These are phyloP conservation scores for Chloranthus sessilifolius DNA, from an alignment of 164 flowering plant species.

Conservation along the genomic window DNA sequence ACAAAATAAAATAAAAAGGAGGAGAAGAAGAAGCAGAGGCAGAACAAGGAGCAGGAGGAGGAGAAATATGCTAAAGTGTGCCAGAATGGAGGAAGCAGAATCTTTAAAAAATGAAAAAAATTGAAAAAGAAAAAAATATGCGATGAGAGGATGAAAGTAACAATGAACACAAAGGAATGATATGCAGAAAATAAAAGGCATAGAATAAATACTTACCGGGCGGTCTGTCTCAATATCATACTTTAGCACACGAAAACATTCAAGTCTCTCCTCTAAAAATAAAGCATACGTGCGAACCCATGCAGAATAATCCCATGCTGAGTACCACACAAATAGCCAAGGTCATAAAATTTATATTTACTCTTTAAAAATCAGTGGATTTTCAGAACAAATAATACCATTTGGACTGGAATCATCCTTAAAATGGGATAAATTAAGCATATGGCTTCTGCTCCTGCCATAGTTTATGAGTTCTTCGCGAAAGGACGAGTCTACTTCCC, in stretches of 20 bases:
- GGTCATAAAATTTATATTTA: constrained; percentile 1
- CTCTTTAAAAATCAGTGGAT: background rate
- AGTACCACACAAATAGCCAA: constrained; percentile 9
- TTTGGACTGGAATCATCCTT: constrained; percentile 95
- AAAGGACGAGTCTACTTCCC: constrained; percentile 94
- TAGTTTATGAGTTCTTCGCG: constrained; percentile 89
- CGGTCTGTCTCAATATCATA: constrained; percentile 83
- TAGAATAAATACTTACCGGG: constrained; percentile 42
- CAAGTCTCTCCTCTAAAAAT: constrained; percentile 89
- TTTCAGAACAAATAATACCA: constrained; percentile 41
- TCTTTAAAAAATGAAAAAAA: background rate
- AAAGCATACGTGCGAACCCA: constrained; percentile 96
- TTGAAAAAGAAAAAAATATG: constrained; percentile 1
- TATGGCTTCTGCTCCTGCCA: constrained; percentile 76
- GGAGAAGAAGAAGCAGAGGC: no score
- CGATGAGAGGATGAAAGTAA: background rate
- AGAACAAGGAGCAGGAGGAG: no score
- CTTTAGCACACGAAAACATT: constrained; percentile 80
- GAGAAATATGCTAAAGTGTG: no score
- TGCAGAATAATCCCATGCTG: constrained; percentile 99
- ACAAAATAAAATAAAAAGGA: no score
- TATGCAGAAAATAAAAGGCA: background rate
- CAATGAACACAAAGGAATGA: background rate
- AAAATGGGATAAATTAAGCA: constrained; percentile 93
- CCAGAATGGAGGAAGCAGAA: no score